phyloP scores from a whole-genome alignment of 2,329 filamentous ascomycete genomes.

The Periconia sp. region DNA sequence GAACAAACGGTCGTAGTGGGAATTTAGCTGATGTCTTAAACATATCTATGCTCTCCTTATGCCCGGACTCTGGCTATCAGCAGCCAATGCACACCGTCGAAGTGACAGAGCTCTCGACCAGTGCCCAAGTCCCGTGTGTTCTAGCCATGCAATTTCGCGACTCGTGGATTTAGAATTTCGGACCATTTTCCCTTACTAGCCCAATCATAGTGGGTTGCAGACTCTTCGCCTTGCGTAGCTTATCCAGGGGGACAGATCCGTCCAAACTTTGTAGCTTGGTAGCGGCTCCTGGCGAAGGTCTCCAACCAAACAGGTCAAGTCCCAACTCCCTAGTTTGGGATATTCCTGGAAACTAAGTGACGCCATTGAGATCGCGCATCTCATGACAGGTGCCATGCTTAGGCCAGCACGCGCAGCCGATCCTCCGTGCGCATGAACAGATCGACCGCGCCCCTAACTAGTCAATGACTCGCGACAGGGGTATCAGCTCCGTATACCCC shows the following conservation, averaged over 20 bases:
- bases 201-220: not conserved
- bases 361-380: not conserved
- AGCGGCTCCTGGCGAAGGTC: not conserved
- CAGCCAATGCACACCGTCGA: not conserved
- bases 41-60: too few species aligned
- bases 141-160: too few species aligned
- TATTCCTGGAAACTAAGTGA: not conserved
- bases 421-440: not conserved
- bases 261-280: not conserved
- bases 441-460: not conserved
- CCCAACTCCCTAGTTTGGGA: not conserved
- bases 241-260: conserved; percentile 2
- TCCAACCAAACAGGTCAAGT: not conserved
- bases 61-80: not conserved
- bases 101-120: not conserved
- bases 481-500: not conserved
- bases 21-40: too few species aligned
- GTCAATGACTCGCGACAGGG: not conserved
- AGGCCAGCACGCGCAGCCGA: not conserved
- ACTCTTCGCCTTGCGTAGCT: not conserved
- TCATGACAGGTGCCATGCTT: not conserved
- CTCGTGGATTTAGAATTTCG: not conserved
- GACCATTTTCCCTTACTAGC: not conserved
- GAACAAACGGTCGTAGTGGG: too few species aligned
- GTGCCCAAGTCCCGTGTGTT: not conserved